Evolutionary conservation across 805 yeast genomes (phyloP), one percentile per base, ranked within the genome.

Genomic region (Wickerhamiella siamensis): DNA sequence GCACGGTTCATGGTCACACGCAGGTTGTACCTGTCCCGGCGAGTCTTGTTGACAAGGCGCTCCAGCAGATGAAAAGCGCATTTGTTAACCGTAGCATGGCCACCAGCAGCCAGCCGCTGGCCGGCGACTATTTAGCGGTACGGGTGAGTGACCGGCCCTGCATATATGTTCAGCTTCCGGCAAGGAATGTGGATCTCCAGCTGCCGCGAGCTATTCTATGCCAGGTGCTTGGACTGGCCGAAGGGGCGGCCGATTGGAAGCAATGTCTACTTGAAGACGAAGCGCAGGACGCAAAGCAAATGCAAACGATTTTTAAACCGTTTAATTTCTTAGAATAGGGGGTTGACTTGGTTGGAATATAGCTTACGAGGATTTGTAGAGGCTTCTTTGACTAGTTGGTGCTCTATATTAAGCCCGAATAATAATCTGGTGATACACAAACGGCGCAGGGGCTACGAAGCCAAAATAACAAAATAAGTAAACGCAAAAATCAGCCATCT

Each of bases 1-100:
- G 22, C 2, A 39, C 36, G 9, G 32, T 39, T 20, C 41, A 39
- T 14, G 41, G 41, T 18, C 41, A 39, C 37, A 39, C 26, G 15
- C 41, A 39, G 26, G 20, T 39, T 5, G 41, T 39, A 15, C 41
- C 41, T 9, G 33, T 39, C 4, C 41, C 36, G 8, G 12, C 3
- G 2, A 18, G 14, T 12, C 19, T 4, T 4, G 27, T 18, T 17
- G 37, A 24, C 10, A 14, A 10, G 3, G 33, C 24, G 4, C 16
- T 8, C 12, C 16, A n/a, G 2, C 29, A 21, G 18, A 3, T 39
- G 21, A 12, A 22, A n/a, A 19, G 10, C 14, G 32, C 15, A 15
- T n/a, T 15, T 6, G 20, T 16, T 12, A 5, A 22, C 16, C 38
- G 21, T 14, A 14, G 22, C 31, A 10, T 36, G 10, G 31, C n/a